Evolutionary conservation across 441 rosid genomes (phyloP).

Genomic region (Croton setiger): DNA sequence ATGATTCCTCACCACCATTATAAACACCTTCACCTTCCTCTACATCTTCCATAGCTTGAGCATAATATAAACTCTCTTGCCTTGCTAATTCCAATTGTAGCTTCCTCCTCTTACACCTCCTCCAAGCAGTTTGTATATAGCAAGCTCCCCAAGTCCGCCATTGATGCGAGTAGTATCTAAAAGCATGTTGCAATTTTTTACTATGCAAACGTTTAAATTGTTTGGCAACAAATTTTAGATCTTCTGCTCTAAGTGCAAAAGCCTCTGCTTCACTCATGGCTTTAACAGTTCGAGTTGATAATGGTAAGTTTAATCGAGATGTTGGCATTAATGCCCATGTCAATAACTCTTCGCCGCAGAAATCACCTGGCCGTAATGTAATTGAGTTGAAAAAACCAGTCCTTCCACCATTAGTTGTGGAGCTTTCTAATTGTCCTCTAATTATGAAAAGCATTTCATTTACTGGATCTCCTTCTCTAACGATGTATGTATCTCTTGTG

Average conservation of each 20-base stretch:
- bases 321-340: slow-evolving; percentile 75
- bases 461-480: slow-evolving; percentile 89
- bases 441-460: slow-evolving; percentile 86
- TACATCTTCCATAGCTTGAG: slow-evolving; percentile 14
- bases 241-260: slow-evolving; percentile 71
- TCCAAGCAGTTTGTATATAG: slow-evolving; percentile 71
- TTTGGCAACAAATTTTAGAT: slow-evolving; percentile 71
- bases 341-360: slow-evolving; percentile 81
- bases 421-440: slow-evolving; percentile 80
- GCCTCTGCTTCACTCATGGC: slow-evolving; percentile 70
- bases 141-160: slow-evolving; percentile 92
- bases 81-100: slow-evolving; percentile 63
- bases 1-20: slow-evolving; percentile 1
- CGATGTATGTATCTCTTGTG: slow-evolving; percentile 56
- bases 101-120: slow-evolving; percentile 50
- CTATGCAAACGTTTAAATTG: slow-evolving; percentile 80
- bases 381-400: slow-evolving; percentile 74
- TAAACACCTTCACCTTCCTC: slow-evolving; percentile 3
- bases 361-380: slow-evolving; percentile 65
- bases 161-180: slow-evolving; percentile 88
- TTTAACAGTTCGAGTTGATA: slow-evolving; percentile 67
- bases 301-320: slow-evolving; percentile 51
- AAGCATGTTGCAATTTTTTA: slow-evolving; percentile 84
- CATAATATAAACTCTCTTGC: slow-evolving; percentile 42
- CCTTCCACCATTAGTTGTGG: slow-evolving; percentile 79